Evolutionary conservation across 768 basidiomycete species (phyloP).

Genomic region (Mycena belliarum): DNA sequence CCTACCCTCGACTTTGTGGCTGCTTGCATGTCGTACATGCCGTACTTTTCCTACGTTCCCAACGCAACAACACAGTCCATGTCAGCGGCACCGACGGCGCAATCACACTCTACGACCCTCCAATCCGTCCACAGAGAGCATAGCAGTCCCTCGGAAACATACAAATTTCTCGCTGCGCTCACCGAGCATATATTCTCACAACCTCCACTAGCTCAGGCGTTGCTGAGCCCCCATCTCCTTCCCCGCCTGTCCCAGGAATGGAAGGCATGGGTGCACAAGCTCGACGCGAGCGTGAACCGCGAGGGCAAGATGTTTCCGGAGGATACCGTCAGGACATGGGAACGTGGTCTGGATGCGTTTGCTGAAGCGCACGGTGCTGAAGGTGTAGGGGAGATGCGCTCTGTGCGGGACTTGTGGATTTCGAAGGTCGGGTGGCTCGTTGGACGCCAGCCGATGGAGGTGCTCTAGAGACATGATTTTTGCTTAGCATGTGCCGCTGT

Average conservation of each 20-base stretch:
- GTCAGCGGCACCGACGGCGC: slow-evolving; percentile 23
- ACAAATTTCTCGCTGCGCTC: slow-evolving; percentile 65
- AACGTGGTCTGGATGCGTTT: slow-evolving; percentile 65
- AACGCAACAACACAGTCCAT: slow-evolving; percentile 26
- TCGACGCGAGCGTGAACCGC: slow-evolving; percentile 70
- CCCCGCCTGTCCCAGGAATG: slow-evolving; percentile 74
- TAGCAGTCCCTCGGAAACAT: slow-evolving; percentile 74
- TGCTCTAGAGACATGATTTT: slow-evolving; percentile 7
- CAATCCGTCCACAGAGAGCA: slow-evolving; percentile 62
- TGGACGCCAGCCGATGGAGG: slow-evolving; percentile 39
- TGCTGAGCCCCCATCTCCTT: slow-evolving; percentile 57
- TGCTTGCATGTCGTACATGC: slow-evolving; percentile 77
- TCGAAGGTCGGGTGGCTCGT: slow-evolving; percentile 79
- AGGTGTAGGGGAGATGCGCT: slow-evolving; percentile 38
- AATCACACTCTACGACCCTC: slow-evolving; percentile 43
- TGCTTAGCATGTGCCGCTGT: background rate
- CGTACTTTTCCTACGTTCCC: slow-evolving; percentile 76
- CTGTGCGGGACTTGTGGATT: slow-evolving; percentile 64
- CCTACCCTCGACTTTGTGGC: slow-evolving; percentile 78
- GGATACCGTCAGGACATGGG: slow-evolving; percentile 71
- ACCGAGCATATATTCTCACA: slow-evolving; percentile 70
- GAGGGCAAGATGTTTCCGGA: slow-evolving; percentile 80
- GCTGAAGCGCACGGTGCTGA: slow-evolving; percentile 49
- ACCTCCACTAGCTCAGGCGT: slow-evolving; percentile 63
- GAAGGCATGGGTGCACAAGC: slow-evolving; percentile 71